These are phyloP conservation scores for Limonium bicolor DNA, from an alignment of 148 eudicot genomes.

Conservation along the genomic window DNA sequence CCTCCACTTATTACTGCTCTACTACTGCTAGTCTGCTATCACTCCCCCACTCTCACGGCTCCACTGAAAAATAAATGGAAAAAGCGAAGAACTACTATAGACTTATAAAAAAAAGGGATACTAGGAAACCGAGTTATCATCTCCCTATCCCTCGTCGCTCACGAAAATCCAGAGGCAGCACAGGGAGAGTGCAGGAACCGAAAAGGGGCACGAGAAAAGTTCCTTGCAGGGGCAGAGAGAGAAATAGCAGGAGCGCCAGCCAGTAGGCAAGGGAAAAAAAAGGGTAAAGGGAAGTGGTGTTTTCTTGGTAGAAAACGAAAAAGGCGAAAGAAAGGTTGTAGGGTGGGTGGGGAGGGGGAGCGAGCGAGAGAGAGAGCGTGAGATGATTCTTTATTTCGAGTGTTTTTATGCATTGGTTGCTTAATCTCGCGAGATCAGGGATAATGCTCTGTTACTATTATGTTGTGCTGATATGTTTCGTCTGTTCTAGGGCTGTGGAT, in stretches of 20 bases:
- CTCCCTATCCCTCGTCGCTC: constrained; percentile 2
- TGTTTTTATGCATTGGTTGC: not conserved
- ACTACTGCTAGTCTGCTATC: not conserved
- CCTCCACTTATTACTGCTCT: constrained; percentile 10
- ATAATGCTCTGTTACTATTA: too few species aligned
- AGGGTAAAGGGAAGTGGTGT: not conserved
- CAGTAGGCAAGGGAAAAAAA: not conserved
- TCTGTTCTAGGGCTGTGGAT: constrained; percentile 1
- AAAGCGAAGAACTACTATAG: not conserved
- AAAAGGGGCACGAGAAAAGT: constrained; percentile 8
- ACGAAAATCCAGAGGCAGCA: not conserved
- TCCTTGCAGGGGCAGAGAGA: constrained; percentile 1
- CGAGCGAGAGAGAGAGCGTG: too few species aligned
- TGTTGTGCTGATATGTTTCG: not conserved
- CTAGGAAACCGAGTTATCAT: not conserved
- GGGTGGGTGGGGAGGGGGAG: too few species aligned
- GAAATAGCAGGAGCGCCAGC: not conserved
- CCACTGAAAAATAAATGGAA: not conserved
- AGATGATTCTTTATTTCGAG: not conserved
- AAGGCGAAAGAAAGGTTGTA: not conserved
- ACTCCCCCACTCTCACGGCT: not conserved
- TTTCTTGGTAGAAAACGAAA: not conserved
- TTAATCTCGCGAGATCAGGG: not conserved
- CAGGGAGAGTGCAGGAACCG: not conserved
- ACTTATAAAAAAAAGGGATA: too few species aligned